Conservation (phyloP, 306 rosid species). For the Glycine tomentella region DNA sequence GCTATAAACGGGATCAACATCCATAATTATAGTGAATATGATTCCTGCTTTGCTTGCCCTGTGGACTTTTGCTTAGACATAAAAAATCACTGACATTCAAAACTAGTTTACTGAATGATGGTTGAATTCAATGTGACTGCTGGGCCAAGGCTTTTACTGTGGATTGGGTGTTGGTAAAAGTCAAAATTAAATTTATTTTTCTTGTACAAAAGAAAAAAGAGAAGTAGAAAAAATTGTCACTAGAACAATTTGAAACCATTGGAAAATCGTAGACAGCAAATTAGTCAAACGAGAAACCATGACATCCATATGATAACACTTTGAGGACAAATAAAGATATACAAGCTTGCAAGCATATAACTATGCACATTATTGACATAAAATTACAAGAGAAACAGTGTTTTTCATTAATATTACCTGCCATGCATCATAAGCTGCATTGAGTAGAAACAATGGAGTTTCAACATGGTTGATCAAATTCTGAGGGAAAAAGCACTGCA, state of each 20-base stretch:
- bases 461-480: constrained; percentile 68
- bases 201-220: background rate
- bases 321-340: constrained; percentile 18
- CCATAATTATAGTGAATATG: background rate
- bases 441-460: constrained; percentile 87
- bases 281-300: constrained; percentile 10
- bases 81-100: constrained; percentile 1
- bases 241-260: constrained; percentile 12
- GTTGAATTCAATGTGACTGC: constrained; percentile 27
- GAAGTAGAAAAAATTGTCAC: background rate
- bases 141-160: background rate
- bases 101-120: background rate
- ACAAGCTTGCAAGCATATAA: background rate
- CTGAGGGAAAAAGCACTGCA: constrained; percentile 91
- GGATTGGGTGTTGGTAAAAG: constrained; percentile 16
- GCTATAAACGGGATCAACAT: too few species aligned
- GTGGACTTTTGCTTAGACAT: background rate
- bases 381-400: background rate
- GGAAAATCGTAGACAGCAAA: constrained; percentile 26
- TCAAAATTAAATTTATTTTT: constrained; percentile 16
- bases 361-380: constrained; percentile 24
- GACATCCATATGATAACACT: constrained; percentile 24
- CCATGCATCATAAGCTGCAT: constrained; percentile 97
- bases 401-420: constrained; percentile 67
- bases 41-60: constrained; percentile 9